Evolutionary conservation across 371 early-diverging fungal genomes (phyloP).

Genomic region (Mucor velutinosus): DNA sequence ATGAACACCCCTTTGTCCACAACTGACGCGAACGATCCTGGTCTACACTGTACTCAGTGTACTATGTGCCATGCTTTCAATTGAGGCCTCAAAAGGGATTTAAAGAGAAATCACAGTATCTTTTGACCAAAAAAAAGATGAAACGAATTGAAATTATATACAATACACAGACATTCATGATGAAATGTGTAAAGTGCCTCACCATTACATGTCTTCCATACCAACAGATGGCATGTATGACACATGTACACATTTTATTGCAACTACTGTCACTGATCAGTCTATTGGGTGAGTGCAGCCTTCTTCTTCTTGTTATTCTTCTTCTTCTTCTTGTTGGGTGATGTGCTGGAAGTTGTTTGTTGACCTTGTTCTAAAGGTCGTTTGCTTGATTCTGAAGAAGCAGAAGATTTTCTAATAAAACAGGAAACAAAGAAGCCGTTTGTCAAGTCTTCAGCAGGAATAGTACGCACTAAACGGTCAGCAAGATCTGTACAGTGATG

Average conservation of each 20-base stretch:
- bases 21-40: too few species aligned
- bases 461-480: conserved; percentile 66
- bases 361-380: conserved; percentile 7
- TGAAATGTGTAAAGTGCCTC: too few species aligned
- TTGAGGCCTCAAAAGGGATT: too few species aligned
- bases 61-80: too few species aligned
- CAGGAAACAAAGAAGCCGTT: conserved; percentile 90
- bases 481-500: conserved; percentile 44
- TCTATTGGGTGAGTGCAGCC: conserved; percentile 19
- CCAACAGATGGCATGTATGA: too few species aligned
- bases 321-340: conserved; percentile 20
- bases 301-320: conserved; percentile 29
- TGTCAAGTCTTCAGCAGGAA: conserved; percentile 70
- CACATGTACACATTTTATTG: neutral
- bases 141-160: too few species aligned
- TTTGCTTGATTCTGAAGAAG: conserved; percentile 1
- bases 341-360: neutral
- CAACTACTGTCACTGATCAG: neutral
- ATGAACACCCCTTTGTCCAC: too few species aligned
- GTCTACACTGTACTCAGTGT: too few species aligned
- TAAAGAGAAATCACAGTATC: too few species aligned
- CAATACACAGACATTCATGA: too few species aligned
- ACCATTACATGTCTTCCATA: too few species aligned
- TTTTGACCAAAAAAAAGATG: too few species aligned
- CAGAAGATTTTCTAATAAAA: conserved; percentile 57